A percentile compares a stretch with the other conserved stretches of the same genome.
These are phyloP conservation scores for Moricandia moricandioides DNA, from an alignment of 345 rosid species.

Conservation along the genomic window DNA sequence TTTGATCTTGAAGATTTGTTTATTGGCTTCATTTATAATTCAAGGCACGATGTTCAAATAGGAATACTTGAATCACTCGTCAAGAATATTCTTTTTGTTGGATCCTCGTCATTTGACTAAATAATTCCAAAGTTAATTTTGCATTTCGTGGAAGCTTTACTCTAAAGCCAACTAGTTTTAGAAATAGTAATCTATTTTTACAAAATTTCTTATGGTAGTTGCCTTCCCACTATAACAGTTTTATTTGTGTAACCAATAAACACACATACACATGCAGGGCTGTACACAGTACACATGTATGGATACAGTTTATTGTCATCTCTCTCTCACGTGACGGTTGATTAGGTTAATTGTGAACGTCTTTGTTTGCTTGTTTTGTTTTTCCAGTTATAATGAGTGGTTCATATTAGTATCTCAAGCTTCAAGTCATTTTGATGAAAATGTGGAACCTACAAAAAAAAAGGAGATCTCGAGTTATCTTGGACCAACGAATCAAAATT, in stretches of 20 bases:
- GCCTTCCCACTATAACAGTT: constrained; percentile 14
- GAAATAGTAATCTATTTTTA: background rate
- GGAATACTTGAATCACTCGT: constrained; percentile 1
- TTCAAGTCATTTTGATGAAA: background rate
- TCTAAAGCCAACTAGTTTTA: constrained; percentile 9
- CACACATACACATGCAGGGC: background rate
- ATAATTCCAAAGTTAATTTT: background rate
- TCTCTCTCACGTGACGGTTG: constrained; percentile 20
- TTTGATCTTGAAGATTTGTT: background rate
- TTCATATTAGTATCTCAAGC: background rate
- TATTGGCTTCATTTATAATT: background rate
- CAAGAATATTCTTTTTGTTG: background rate
- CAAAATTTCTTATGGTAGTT: background rate
- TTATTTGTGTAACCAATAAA: background rate
- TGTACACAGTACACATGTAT: background rate
- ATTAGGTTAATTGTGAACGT: background rate
- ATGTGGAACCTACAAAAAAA: background rate
- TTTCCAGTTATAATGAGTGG: background rate
- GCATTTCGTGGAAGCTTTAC: constrained; percentile 10
- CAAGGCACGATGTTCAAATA: background rate
- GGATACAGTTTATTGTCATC: constrained; percentile 1
- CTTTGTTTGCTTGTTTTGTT: background rate
- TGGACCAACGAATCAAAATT: background rate
- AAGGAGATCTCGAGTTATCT: background rate
- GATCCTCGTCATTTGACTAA: constrained; percentile 12